Base-by-base conservation (phyloP, 371 early-diverging fungal genomes). In the Phascolomyces articulosus region DNA sequence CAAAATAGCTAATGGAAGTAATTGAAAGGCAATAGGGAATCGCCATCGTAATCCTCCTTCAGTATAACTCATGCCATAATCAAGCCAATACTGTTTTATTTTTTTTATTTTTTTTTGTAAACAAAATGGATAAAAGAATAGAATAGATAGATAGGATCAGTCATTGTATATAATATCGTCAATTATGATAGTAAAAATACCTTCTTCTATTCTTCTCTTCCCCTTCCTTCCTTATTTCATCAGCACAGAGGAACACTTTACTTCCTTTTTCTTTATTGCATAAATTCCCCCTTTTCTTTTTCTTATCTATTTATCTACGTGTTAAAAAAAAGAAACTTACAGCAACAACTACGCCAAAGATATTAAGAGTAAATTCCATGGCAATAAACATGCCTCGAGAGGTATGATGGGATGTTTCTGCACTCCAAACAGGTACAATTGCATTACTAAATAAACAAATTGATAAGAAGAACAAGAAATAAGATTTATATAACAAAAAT, bases 291-390 rank as follows among this genome's bases (percentile, higher is more conserved):
- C n/a, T n/a, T n/a, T n/a, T n/a, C n/a, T n/a, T n/a, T n/a, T n/a
- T n/a, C n/a, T n/a, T n/a, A n/a, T n/a, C n/a, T n/a, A n/a, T n/a
- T n/a, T n/a, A n/a, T n/a, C n/a, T n/a, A n/a, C n/a, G n/a, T n/a
- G n/a, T n/a, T n/a, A n/a, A n/a, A n/a, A n/a, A n/a, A n/a, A 40
- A 48, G n/a, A 23, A 29, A 47, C 66, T 61, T 66, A 66, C 66
- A 49, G 80, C 80, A 41, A 79, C 69, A 9, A 77, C 77, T 8
- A 79, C 75, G 59, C 80, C 80, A 40, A 80, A 76, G 21, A 80
- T 80, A 44, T 80, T 80, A 1, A 76, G 38, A 0, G 76, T 78
- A 53, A 80, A 78, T 58, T 78, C 80, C 64, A 76, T 73, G 4
- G 76, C 77, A 58, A 78, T 66, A 62, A 80, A 70, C 58, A 66